Base-by-base conservation (phyloP, 1,284 basidiomycete genomes). In the Ganoderma resinaceum region DNA sequence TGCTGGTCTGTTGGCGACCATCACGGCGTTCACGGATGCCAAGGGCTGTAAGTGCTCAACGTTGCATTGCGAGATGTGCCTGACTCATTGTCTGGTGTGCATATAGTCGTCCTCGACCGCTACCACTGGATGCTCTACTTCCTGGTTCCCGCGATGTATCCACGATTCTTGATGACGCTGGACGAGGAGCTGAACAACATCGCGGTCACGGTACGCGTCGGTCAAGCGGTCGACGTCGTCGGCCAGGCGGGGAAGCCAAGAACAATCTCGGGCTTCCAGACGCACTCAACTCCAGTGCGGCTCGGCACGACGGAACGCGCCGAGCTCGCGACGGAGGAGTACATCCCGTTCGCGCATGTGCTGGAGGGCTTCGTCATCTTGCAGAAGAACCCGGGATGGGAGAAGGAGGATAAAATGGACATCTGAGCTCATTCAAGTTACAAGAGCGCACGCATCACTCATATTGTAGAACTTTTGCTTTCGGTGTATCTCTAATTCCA, bases 111-210 rank as follows among this genome's bases (percentile, higher is more conserved):
- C 3, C 87, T 99, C 37, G 96, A 96, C 78, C 97, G 93, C 80
- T 93, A 94, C 72, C 97, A 99, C 81, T 99, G 98, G 98, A 97
- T 99, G 95, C 83, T 99, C 66, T 99, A 95, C 85, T 97, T 96
- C 87, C 88, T 99, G 58, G 91, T 91, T 11, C 91, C 95, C 8
- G 94, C 97, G 68, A 99, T 99, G 97, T 98, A 96, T 82, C 98
- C 98, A 31, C 91, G 98, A 67, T 98, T 99, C 92, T 83, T 99
- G 75, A 98, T 99, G 80, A 98, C 97, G 1, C 90, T 99, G 37
- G 92, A 98, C 81, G 97, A 98, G 81, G 88, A 96, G 69, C 89
- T 97, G 66, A 89, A 95, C 74, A 90, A 87, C 76, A 84, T 92
- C 70, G 92, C 96, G 1, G 95, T 98, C 33, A 96, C 95, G 8